Percentiles rank a stretch among this genome's conserved stretches.
Conservation (phyloP, 768 basidiomycete species). For the Hortiboletus flavorubellus region DNA sequence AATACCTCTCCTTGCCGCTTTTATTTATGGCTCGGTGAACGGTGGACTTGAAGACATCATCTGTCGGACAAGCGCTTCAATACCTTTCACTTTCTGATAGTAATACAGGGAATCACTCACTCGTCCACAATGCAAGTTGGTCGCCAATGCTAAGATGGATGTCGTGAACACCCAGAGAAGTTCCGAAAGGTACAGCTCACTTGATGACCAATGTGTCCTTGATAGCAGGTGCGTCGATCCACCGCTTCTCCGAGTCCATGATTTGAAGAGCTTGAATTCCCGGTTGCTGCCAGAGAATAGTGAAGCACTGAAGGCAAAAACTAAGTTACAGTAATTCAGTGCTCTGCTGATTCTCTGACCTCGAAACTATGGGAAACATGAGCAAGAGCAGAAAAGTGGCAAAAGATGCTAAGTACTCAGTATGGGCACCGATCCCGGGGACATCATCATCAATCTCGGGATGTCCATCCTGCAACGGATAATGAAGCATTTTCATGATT, state of each 20-base stretch:
- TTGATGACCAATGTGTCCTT: constrained; percentile 85
- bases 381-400: background rate
- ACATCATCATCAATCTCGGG: constrained; percentile 51
- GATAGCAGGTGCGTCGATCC: constrained; percentile 81
- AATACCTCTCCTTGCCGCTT: constrained; percentile 68
- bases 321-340: background rate
- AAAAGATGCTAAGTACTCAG: constrained; percentile 45
- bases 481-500: constrained; percentile 65
- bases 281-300: constrained; percentile 81
- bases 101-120: constrained; percentile 39
- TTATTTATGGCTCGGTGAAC: constrained; percentile 83
- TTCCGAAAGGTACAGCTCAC: constrained; percentile 35
- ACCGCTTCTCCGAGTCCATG: constrained; percentile 67
- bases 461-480: constrained; percentile 66
- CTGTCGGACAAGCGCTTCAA: constrained; percentile 34
- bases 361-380: constrained; percentile 35
- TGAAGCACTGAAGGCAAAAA: constrained; percentile 60
- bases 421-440: constrained; percentile 84
- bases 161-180: constrained; percentile 23
- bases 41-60: constrained; percentile 89
- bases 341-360: constrained; percentile 24
- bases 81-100: background rate
- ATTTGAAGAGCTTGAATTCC: constrained; percentile 77
- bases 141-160: constrained; percentile 64
- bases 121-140: constrained; percentile 87